phyloP scores from a whole-genome alignment of 306 rosid genomes.

The Vigna angularis region DNA sequence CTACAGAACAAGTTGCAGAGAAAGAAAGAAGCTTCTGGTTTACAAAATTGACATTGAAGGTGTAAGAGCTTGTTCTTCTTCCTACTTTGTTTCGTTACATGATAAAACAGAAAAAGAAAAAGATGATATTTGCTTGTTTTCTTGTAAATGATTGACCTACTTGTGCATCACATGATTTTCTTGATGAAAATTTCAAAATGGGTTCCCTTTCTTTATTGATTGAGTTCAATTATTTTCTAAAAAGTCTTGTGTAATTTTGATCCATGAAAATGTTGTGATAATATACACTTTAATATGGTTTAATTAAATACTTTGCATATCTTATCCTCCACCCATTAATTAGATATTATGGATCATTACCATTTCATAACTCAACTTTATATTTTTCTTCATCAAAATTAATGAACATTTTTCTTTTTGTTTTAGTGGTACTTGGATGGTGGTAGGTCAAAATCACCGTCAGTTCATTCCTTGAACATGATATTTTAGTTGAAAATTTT shows the following conservation, averaged over 20 bases:
- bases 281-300: neutral
- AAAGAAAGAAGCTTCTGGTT: conserved; percentile 86
- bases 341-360: neutral
- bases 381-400: neutral
- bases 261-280: neutral
- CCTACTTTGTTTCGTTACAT: neutral
- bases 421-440: neutral
- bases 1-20: conserved; percentile 94
- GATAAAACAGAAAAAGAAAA: neutral
- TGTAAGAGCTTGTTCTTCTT: conserved; percentile 56
- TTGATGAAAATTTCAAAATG: neutral
- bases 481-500: neutral
- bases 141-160: neutral
- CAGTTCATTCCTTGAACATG: neutral
- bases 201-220: neutral
- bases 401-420: neutral
- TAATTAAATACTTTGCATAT: neutral
- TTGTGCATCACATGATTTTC: neutral
- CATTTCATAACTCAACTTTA: neutral
- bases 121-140: neutral
- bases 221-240: neutral
- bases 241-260: neutral
- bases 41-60: conserved; percentile 97
- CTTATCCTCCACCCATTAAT: neutral
- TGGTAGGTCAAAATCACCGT: neutral